Evolutionary conservation across 805 yeast genomes (phyloP), one percentile per base, ranked within the genome.

Genomic region (Isabelozyma pseudorhagii): DNA sequence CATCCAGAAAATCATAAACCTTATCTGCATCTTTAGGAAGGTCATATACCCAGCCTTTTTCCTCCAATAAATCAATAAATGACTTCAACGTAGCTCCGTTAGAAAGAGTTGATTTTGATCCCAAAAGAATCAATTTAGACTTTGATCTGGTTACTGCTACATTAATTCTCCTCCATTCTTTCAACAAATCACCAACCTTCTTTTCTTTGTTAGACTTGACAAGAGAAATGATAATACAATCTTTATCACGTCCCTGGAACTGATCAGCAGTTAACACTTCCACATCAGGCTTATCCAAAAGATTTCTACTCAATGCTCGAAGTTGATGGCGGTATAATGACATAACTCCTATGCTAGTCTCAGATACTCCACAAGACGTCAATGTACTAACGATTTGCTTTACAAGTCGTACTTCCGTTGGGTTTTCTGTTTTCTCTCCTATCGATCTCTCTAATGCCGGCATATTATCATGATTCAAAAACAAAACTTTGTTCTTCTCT

Each of bases 231-330:
- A 94, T 83, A 13, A 94, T 82, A 61, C 97, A 88, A 31, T 89
- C 93, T 60, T 93, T 94, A 66, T 94, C 99, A 49, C 97, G 78
- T 0, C 99, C 99, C 68, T 94, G 99, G 60, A 87, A 93, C 61
- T 87, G 89, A 66, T 94, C 99, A 0, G 97, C 98, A 0, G 99
- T 94, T 49, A 93, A 72, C 31, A 89, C 77, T 56, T 94, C 98
- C 29, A 94, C 67, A 0, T 73, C 79, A 8, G 70, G 63, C 54
- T 62, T 40, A 50, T 58, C 52, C 63, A 63, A 40, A 39, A 72
- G 59, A 5, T 49, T 40, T 36, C 62, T 59, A 27, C 50, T 57
- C 31, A 91, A 66, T 8, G 70, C 51, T 34, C 66, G 56, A 38
- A 74, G 55, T 62, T 94, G 99, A 0, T 92, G 89, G 38, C 96